These are phyloP conservation scores for Teratosphaeria destructans DNA, from an alignment of 2,329 filamentous ascomycete genomes.

Conservation along the genomic window DNA sequence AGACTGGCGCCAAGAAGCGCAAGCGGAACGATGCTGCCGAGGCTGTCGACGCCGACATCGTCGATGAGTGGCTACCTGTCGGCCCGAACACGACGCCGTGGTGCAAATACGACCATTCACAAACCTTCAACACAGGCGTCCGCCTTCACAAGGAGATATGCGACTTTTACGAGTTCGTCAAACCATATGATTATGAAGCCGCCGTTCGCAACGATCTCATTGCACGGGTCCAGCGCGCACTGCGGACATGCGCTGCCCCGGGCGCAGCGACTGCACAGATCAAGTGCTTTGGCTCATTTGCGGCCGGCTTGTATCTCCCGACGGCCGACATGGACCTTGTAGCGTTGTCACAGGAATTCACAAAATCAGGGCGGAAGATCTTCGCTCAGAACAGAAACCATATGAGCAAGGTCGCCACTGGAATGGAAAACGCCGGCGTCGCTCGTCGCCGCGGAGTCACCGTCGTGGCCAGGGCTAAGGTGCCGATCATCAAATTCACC, in stretches of 20 bases:
- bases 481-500: constrained; percentile 85
- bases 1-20: constrained; percentile 50
- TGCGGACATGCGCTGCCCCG: constrained; percentile 31
- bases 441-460: constrained; percentile 50
- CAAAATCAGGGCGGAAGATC: constrained; percentile 42
- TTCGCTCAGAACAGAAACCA: constrained; percentile 16
- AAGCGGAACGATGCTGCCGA: constrained; percentile 42
- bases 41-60: constrained; percentile 26
- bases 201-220: constrained; percentile 64
- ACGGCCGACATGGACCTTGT: constrained; percentile 93
- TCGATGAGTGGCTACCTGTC: constrained; percentile 33
- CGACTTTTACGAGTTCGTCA: constrained; percentile 80
- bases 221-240: constrained; percentile 49
- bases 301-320: constrained; percentile 61
- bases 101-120: constrained; percentile 36
- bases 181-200: constrained; percentile 67
- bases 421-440: constrained; percentile 48
- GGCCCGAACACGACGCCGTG: constrained; percentile 49
- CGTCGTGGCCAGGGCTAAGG: constrained; percentile 64
- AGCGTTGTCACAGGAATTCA: constrained; percentile 54
- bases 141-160: constrained; percentile 75
- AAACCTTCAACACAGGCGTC: constrained; percentile 10
- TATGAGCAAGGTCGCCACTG: constrained; percentile 52
- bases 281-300: constrained; percentile 87
- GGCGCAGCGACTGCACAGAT: constrained; percentile 44